Percentiles rank a stretch among this genome's conserved stretches.
These are phyloP conservation scores for Populus trichocarpa DNA, from an alignment of 441 rosid species.

Conservation along the genomic window DNA sequence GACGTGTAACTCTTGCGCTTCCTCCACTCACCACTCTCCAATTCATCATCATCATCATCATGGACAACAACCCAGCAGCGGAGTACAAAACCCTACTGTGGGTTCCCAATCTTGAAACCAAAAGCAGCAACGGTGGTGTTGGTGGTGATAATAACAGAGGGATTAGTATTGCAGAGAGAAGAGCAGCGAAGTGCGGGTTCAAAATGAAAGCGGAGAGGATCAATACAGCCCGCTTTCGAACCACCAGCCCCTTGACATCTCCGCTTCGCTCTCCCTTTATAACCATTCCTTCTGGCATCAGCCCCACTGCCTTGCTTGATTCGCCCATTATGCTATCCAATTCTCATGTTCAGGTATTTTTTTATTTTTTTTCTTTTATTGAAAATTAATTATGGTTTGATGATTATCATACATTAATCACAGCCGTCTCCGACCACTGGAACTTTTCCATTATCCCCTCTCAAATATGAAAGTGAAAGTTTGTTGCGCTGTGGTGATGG, in stretches of 20 bases:
- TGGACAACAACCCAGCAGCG: conserved; percentile 5
- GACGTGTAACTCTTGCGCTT: conserved; percentile 5
- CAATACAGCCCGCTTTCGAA: conserved; percentile 33
- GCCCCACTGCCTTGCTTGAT: conserved; percentile 60
- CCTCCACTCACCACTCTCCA: background rate
- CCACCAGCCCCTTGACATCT: conserved; percentile 21
- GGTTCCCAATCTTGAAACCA: background rate
- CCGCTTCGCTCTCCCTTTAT: conserved; percentile 28
- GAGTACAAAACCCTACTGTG: background rate
- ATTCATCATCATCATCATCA: background rate
- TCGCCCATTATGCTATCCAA: conserved; percentile 54
- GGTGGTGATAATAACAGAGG: background rate
- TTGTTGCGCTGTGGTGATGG: conserved; percentile 18
- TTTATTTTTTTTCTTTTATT: background rate
- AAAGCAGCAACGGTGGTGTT: background rate
- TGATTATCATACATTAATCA: conserved; percentile 1
- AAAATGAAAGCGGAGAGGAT: conserved; percentile 36
- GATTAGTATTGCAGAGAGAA: conserved; percentile 57
- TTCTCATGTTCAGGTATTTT: conserved; percentile 36
- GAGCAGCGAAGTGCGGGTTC: conserved; percentile 60
- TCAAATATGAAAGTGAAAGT: conserved; percentile 22
- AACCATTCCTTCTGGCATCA: conserved; percentile 55
- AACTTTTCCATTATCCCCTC: conserved; percentile 28
- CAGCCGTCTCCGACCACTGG: conserved; percentile 65
- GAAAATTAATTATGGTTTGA: background rate